Evolutionary conservation across 345 rosid species (phyloP), one percentile per base, ranked within the genome.

Genomic region (Psidium guajava): DNA sequence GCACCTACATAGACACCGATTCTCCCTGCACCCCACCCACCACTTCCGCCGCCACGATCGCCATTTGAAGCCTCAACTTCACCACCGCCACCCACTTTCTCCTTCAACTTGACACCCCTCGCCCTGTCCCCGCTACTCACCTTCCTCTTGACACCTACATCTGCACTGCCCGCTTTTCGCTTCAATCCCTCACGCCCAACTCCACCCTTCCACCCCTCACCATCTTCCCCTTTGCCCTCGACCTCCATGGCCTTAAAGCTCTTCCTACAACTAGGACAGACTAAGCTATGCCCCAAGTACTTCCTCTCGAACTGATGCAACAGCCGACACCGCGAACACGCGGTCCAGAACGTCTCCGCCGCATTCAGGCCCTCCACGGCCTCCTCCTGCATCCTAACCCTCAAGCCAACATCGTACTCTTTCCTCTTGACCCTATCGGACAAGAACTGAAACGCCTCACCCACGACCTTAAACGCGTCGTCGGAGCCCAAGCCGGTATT

Each of bases 391-490:
- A 96, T 89, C 91, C 87, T 90, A 77, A 94, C 86, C 90, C 96
- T 94, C 86, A 96, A 87, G 90, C 89, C 91, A 89, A 88, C 82
- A 91, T 96, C 99, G 91, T 93, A 96, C 83, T 93, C 97, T 86
- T 87, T 91, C 89, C 95, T 93, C 94, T 89, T 90, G 84, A 91
- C 87, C 84, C 86, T 92, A 87, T 96, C 98, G 22, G 92, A 89
- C 83, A 96, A 89, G 80, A 95, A 90, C 91, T 91, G 87, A 92
- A 94, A 94, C 83, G 93, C 98, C 59, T 96, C 96, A 47, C 90
- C 95, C 74, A 96, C 95, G 83, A 93, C 90, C 91, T 94, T 96
- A 88, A 96, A 95, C 75, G 98, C 99, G 22, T 96, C 99, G 82
- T 94, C 97, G 44, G 97, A 93, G 11, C 98, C 98, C 25, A 86